phyloP scores from a whole-genome alignment of 2,329 filamentous ascomycete species.

The Sordariomycetes sp. region DNA sequence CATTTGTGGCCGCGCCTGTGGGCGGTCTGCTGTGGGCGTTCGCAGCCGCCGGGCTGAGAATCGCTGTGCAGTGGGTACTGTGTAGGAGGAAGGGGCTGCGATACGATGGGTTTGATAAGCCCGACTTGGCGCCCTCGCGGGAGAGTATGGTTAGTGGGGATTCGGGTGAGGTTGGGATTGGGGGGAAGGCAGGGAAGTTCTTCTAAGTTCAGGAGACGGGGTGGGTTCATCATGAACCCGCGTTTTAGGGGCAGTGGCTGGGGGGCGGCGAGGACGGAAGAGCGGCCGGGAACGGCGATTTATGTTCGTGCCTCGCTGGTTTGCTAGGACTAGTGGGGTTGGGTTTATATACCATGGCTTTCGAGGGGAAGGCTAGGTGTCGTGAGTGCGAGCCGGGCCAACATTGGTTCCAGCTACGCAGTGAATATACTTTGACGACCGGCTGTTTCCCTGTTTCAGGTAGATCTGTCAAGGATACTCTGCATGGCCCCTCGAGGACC shows the following conservation, averaged over 20 bases:
- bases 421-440: no score
- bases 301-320: neutral
- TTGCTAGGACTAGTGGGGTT: neutral
- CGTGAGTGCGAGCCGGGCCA: neutral
- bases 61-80: slow-evolving; percentile 45
- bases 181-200: slow-evolving; percentile 40
- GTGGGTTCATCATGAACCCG: neutral
- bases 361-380: neutral
- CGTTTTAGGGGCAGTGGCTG: neutral
- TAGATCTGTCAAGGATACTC: no score
- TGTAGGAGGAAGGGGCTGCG: slow-evolving; percentile 47
- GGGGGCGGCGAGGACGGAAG: neutral
- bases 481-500: no score
- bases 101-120: slow-evolving; percentile 43
- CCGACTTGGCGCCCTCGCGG: neutral
- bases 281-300: neutral
- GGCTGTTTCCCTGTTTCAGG: no score
- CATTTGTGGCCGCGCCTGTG: slow-evolving; percentile 69
- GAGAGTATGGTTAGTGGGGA: slow-evolving; percentile 5
- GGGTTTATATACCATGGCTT: neutral
- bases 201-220: slow-evolving; percentile 25
- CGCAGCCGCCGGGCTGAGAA: slow-evolving; percentile 47
- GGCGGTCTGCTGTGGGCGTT: slow-evolving; percentile 65
- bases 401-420: no score
- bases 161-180: slow-evolving; percentile 10